Evolutionary conservation across 352 stramenopile genomes (phyloP), one percentile per base, ranked within the genome.

Genomic region (Pilasporangium apinafurcum): DNA sequence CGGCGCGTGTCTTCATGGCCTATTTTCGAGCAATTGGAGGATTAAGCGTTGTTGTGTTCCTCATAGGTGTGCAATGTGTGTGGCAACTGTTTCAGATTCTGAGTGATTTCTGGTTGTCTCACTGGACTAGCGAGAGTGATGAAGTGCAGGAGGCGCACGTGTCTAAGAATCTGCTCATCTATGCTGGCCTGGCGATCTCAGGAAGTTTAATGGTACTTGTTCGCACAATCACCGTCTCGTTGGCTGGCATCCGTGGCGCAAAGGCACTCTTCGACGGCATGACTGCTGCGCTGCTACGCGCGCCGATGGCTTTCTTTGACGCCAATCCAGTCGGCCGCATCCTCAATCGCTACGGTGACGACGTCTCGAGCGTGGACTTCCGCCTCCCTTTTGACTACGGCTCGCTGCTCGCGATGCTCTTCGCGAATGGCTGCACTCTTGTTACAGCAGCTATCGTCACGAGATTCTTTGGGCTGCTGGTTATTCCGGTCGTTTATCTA

Each of bases 291-390:
- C 84, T 98, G 25, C 58, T 98, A 22, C 57, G 71, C 20, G 91
- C 92, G 13, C 90, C 89, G n/a, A 81, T 98, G 55, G 53, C 75
- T 20, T 98, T 98, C 60, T 98, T 98, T 59, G 91, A 98, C 65
- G 88, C 83, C 7, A 96, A 92, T 49, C 87, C 85, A 0, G 44
- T 87, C 16, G 88, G 85, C 8, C 75, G 89, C 44, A 90, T 96
- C 29, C 64, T 97, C 16, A 96, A 94, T 37, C 67, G 91, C 20
- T 97, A 96, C 68, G 69, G 69, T 22, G 88, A 85, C 14, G 92
- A 97, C 61, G 94, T 98, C 53, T 88, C 95, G 44, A 94, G 85
- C 36, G 63, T 98, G 37, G 92, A 98, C 76, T 70, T 95, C 5
- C 79, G 95, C n/a, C 44, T 94, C 20, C 75, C 79, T 37, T 68